phyloP scores from a whole-genome alignment of 2,329 filamentous ascomycete genomes.

The Neonectria neomacrospora region DNA sequence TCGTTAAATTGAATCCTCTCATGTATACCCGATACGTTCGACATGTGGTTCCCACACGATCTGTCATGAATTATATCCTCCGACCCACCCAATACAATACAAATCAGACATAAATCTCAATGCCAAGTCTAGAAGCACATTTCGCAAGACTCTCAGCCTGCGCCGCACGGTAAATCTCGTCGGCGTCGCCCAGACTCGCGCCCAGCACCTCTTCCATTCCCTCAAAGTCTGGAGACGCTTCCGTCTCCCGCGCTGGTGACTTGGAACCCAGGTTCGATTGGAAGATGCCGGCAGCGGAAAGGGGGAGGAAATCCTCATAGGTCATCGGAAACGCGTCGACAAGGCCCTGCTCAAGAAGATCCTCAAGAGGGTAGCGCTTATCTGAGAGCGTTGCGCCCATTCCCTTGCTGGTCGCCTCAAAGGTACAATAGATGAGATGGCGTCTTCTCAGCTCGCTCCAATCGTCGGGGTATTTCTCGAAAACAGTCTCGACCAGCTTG shows the following conservation, averaged over 20 bases:
- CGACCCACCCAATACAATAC: background rate
- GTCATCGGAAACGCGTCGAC: slow-evolving; percentile 56
- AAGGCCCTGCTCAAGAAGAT: slow-evolving; percentile 48
- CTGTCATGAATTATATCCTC: background rate
- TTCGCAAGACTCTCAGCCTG: slow-evolving; percentile 35
- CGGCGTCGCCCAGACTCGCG: slow-evolving; percentile 19
- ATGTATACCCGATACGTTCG: background rate
- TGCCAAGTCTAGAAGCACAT: slow-evolving; percentile 34
- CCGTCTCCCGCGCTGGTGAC: slow-evolving; percentile 6
- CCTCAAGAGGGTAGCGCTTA: slow-evolving; percentile 34
- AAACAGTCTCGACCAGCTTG: slow-evolving; percentile 41
- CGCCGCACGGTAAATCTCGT: slow-evolving; percentile 30
- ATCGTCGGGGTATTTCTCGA: slow-evolving; percentile 54
- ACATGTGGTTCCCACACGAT: background rate
- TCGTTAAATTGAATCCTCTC: too few relatives aligned
- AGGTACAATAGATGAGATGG: slow-evolving; percentile 54
- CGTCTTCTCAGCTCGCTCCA: slow-evolving; percentile 50
- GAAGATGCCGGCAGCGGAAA: slow-evolving; percentile 63
- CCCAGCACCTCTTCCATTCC: slow-evolving; percentile 30
- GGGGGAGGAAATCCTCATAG: slow-evolving; percentile 64
- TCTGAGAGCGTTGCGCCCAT: background rate
- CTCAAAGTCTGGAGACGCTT: slow-evolving; percentile 17
- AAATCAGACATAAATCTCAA: slow-evolving; percentile 21
- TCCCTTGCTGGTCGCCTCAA: slow-evolving; percentile 32
- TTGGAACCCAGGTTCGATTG: slow-evolving; percentile 52